phyloP scores from a whole-genome alignment of 306 rosid species.

The Vigna mungo region DNA sequence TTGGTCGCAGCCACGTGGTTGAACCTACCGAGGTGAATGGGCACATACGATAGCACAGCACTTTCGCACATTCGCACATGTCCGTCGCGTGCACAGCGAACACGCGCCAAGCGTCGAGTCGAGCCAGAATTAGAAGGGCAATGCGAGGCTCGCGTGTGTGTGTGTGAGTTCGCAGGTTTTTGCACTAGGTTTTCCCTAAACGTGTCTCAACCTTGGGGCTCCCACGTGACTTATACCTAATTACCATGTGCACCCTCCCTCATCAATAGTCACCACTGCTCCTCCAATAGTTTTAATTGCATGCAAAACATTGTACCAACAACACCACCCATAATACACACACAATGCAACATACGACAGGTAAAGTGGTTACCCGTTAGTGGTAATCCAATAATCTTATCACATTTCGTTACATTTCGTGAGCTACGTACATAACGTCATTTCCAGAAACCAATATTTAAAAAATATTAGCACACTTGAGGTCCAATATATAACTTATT shows the following conservation, averaged over 20 bases:
- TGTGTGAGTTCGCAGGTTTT: not conserved
- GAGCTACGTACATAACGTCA: too few species aligned
- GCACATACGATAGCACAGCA: not conserved
- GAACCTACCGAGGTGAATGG: slow-evolving; percentile 20
- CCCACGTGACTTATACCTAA: slow-evolving; percentile 54
- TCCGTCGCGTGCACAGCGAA: slow-evolving; percentile 22
- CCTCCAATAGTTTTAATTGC: slow-evolving; percentile 16
- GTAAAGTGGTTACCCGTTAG: too few species aligned
- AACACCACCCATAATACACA: too few species aligned
- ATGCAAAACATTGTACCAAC: not conserved
- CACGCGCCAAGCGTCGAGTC: slow-evolving; percentile 44
- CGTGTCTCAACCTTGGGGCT: slow-evolving; percentile 37
- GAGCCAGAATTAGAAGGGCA: not conserved
- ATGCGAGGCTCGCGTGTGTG: slow-evolving; percentile 33
- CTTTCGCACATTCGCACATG: slow-evolving; percentile 60
- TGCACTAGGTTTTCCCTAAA: slow-evolving; percentile 20
- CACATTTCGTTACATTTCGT: too few species aligned
- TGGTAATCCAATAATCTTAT: too few species aligned
- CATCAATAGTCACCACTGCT: slow-evolving; percentile 39
- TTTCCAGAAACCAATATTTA: too few species aligned
- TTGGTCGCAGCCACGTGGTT: slow-evolving; percentile 19
- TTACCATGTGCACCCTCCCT: slow-evolving; percentile 59
- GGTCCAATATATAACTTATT: too few species aligned
- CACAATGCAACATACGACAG: too few species aligned
- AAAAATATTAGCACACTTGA: too few species aligned